These are phyloP conservation scores for Coprinopsis marcescibilis DNA, from an alignment of 768 basidiomycete species.

Conservation along the genomic window DNA sequence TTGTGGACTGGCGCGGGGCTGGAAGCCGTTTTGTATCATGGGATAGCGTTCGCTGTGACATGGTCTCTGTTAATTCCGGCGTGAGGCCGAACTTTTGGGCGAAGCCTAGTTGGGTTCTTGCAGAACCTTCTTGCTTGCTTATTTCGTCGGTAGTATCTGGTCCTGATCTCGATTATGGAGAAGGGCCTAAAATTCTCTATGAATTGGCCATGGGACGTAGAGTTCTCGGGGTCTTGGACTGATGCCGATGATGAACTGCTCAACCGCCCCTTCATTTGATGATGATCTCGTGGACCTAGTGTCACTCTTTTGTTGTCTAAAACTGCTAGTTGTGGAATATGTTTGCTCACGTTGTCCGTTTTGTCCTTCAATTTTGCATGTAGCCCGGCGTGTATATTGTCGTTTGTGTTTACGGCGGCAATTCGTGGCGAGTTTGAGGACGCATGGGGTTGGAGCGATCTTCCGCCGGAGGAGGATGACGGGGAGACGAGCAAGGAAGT, in stretches of 20 bases:
- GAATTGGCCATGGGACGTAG: not conserved
- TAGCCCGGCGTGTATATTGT: constrained; percentile 73
- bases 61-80: too few species aligned
- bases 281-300: too few species aligned
- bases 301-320: not conserved
- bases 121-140: too few species aligned
- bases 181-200: not conserved
- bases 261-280: not conserved
- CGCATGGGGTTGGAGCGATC: constrained; percentile 72
- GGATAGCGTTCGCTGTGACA: too few species aligned
- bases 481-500: constrained; percentile 9
- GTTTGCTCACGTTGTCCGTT: not conserved
- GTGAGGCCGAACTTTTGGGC: too few species aligned
- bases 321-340: not conserved
- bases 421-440: constrained; percentile 63
- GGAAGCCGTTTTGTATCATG: too few species aligned
- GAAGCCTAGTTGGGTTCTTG: too few species aligned
- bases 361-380: not conserved
- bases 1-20: too few species aligned
- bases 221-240: not conserved
- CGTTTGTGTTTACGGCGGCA: constrained; percentile 55
- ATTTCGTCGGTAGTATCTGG: not conserved
- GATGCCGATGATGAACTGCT: not conserved
- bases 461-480: constrained; percentile 26
- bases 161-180: not conserved